Percentiles rank a stretch among this genome's conserved stretches.
Evolutionary conservation across 345 rosid genomes (phyloP).

Genomic region (Brassica juncea): DNA sequence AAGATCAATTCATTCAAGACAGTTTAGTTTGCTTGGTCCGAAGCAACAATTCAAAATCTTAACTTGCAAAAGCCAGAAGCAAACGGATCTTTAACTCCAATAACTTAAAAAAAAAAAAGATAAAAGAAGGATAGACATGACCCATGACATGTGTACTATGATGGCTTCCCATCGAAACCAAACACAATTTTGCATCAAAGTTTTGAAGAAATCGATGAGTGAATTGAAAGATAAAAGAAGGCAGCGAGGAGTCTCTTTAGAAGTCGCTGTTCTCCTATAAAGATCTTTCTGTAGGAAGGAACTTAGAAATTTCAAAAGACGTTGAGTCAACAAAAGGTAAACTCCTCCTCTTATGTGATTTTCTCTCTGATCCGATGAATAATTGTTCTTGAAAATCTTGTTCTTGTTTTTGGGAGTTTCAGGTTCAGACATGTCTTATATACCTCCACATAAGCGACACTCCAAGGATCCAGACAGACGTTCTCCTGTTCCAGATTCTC

Average conservation of each 20-base stretch:
- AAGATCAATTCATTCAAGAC: no score
- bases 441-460: constrained; percentile 67
- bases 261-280: neutral
- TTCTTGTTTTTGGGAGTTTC: neutral
- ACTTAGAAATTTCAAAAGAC: neutral
- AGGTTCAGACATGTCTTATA: constrained; percentile 51
- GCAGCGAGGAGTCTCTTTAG: constrained; percentile 3
- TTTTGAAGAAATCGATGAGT: no score
- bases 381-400: neutral
- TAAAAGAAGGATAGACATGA: no score
- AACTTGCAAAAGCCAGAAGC: no score
- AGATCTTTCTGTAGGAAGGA: neutral
- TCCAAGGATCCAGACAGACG: constrained; percentile 36
- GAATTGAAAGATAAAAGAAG: neutral
- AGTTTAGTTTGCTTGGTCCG: no score
- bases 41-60: no score
- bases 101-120: no score
- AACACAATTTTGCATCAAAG: no score
- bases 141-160: no score
- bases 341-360: neutral
- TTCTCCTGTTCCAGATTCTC: constrained; percentile 42
- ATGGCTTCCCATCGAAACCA: no score
- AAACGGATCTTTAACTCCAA: no score
- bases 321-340: neutral
- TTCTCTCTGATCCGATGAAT: neutral